These are phyloP conservation scores for Mycena leptocephala DNA, from an alignment of 768 basidiomycete genomes.

Conservation along the genomic window DNA sequence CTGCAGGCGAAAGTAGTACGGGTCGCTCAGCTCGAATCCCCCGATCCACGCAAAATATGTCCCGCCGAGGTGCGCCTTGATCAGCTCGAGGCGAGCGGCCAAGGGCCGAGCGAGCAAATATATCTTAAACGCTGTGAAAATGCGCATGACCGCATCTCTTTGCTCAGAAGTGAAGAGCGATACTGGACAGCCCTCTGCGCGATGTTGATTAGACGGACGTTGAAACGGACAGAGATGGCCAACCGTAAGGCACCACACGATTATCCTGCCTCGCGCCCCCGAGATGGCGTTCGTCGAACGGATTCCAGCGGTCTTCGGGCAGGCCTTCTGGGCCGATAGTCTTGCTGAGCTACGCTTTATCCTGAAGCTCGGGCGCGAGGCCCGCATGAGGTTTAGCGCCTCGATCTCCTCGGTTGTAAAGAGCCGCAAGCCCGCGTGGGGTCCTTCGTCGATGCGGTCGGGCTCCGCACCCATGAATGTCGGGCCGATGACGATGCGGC, in stretches of 20 bases:
- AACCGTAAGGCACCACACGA: neutral
- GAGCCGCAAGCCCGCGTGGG: neutral
- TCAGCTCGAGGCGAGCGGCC: neutral
- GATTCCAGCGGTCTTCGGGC: neutral
- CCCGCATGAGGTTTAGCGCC: neutral
- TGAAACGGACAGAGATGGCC: neutral
- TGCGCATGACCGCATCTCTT: neutral
- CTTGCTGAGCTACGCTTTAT: neutral
- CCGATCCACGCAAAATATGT: slow-evolving; percentile 9
- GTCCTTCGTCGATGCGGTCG: slow-evolving; percentile 1
- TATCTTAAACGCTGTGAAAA: slow-evolving; percentile 1
- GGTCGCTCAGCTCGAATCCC: neutral
- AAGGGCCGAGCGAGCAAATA: neutral
- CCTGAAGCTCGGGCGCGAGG: neutral
- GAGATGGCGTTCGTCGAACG: slow-evolving; percentile 10
- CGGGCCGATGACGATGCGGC: slow-evolving; percentile 1
- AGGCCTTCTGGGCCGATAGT: neutral
- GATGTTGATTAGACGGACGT: neutral
- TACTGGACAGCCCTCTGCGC: neutral
- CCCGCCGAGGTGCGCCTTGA: neutral
- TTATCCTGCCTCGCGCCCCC: slow-evolving; percentile 6
- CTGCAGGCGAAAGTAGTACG: slow-evolving; percentile 4
- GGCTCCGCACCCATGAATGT: slow-evolving; percentile 5
- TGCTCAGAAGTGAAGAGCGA: neutral
- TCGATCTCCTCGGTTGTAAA: neutral